Conservation (phyloP, 2,329 filamentous ascomycete genomes). For the Xylaria sp. region DNA sequence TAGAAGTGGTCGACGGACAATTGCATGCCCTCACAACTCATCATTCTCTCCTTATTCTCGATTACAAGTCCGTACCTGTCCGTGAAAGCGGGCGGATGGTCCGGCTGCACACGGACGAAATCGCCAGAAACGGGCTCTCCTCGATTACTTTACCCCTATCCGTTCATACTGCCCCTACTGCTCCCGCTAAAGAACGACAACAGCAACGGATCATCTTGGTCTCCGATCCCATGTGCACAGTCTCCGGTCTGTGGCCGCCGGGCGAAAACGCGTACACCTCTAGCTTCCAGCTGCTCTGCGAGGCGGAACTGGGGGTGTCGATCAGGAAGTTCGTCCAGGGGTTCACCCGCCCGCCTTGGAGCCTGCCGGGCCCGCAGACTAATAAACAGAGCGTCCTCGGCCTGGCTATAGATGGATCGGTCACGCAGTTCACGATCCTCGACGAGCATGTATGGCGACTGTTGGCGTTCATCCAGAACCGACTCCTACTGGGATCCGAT, state of each 20-base stretch:
- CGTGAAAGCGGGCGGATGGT: conserved; percentile 45
- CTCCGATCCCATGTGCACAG: conserved; percentile 52
- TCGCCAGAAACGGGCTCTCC: conserved; percentile 51
- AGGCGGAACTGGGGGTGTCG: conserved; percentile 60
- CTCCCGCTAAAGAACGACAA: conserved; percentile 35
- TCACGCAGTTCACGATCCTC: conserved; percentile 74
- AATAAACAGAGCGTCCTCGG: conserved; percentile 66
- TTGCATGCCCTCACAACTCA: conserved; percentile 57
- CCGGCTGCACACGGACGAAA: conserved; percentile 53
- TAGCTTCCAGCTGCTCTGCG: conserved; percentile 53
- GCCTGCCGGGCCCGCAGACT: conserved; percentile 50
- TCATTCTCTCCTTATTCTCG: conserved; percentile 63
- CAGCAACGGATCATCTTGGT: conserved; percentile 53
- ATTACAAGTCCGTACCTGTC: conserved; percentile 46
- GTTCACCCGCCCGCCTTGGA: conserved; percentile 60
- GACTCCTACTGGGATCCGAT: no score
- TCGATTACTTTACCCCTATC: conserved; percentile 51
- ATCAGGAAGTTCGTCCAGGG: conserved; percentile 62
- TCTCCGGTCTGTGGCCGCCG: conserved; percentile 59
- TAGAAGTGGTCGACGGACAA: conserved; percentile 54
- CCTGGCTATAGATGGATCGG: conserved; percentile 69
- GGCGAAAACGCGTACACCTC: conserved; percentile 49
- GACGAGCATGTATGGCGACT: conserved; percentile 67
- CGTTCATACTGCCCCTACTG: no score
- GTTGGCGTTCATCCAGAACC: conserved; percentile 74